These are phyloP conservation scores for Lycium ferocissimum DNA, from an alignment of 257 asterid species.

Conservation along the genomic window DNA sequence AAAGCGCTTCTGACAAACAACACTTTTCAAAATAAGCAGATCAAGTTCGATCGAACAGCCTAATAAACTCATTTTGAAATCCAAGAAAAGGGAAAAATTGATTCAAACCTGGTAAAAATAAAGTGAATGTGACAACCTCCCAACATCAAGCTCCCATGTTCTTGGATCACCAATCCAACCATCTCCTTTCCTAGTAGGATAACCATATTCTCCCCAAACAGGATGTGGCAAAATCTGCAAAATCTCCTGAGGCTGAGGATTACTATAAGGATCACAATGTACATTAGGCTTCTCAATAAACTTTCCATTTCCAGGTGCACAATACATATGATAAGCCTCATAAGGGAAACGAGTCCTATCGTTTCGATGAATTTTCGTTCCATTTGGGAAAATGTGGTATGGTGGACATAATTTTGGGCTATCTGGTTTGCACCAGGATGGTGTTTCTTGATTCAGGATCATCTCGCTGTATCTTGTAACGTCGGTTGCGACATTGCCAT, in stretches of 20 bases:
- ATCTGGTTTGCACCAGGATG: conserved; percentile 62
- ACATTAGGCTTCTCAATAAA: conserved; percentile 53
- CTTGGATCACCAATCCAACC: conserved; percentile 86
- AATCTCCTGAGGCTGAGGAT: conserved; percentile 91
- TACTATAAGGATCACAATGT: conserved; percentile 77
- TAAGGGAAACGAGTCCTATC: conserved; percentile 65
- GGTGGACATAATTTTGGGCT: conserved; percentile 68
- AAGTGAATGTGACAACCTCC: conserved; percentile 62
- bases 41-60: neutral
- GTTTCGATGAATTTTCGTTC: conserved; percentile 62
- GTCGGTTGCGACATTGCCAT: conserved; percentile 77
- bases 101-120: conserved; percentile 64
- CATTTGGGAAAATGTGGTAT: conserved; percentile 68
- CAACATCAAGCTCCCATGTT: conserved; percentile 82
- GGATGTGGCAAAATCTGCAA: conserved; percentile 84
- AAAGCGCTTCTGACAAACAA: neutral
- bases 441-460: conserved; percentile 73
- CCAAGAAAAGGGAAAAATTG: neutral
- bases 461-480: conserved; percentile 82
- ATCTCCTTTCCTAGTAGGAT: conserved; percentile 68
- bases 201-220: conserved; percentile 82
- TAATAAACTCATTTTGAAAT: neutral
- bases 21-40: neutral
- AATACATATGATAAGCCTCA: conserved; percentile 81
- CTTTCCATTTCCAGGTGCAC: conserved; percentile 69